Base-by-base conservation (phyloP, 345 rosid genomes). In the Hypericum androsaemum region DNA sequence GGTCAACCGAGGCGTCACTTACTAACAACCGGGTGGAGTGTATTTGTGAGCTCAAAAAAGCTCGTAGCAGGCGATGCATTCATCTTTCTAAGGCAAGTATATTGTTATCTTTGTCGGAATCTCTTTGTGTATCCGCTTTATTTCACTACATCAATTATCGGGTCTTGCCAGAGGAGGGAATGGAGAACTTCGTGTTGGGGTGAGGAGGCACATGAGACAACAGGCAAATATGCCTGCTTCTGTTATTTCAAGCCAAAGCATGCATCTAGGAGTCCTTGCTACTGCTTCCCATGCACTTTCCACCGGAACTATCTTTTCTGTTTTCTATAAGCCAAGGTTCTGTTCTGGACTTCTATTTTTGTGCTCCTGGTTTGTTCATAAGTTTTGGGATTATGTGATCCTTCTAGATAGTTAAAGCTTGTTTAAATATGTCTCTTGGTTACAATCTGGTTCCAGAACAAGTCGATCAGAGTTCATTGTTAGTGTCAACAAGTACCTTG, bases 11-110 rank as follows among this genome's bases (percentile, higher is more conserved):
- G 95, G 75, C 97, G 98, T 32, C 98, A 92, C 67, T 74, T 92
- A 47, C 94, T 92, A 58, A 94, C 99, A 47, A 94, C 99, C 68
- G 99, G 99, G 54, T 94, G 99, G 99, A 94, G 99, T 76, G 95
- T 88, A 47, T 94, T 88, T 80, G 97, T 94, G 62, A 88, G 99
- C 74, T 81, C 97, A 36, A 94, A 94, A 72, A 94, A 94, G 71
- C 68, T 94, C 62, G 89, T 80, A 47, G 99, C 97, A 41, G 99
- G 99, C 9, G 99, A 94, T 76, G 99, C 99, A 37, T 94, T 94
- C 74, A 94, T 94, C 73, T 94, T 94, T 74, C 67, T 94, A 66
- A 94, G 99, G 99, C 59, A 80, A 63, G 80, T 52, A n/a, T 3
- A 22, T 10, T 41, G 44, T 51, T 45, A 0, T 7, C 14, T 22